Evolutionary conservation across 2,329 filamentous ascomycete genomes (phyloP), one percentile per base, ranked within the genome.

Genomic region (Penicillium sp.): DNA sequence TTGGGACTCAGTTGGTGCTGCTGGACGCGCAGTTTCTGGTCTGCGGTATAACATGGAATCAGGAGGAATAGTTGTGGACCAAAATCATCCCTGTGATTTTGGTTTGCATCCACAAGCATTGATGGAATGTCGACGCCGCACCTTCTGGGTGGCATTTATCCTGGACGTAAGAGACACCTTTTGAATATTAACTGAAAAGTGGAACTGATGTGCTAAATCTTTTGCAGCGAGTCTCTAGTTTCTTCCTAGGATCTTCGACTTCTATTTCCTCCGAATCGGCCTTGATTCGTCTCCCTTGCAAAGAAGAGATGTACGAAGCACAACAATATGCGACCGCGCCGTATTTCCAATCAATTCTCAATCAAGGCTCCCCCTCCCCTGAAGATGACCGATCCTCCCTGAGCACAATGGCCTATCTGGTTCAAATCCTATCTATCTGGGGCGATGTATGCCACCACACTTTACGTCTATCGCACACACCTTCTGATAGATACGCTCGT

Each of bases 111-210:
- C 77, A 53, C 71, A 73, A 46, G 83, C 82, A 26, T 82, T 87
- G 61, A 80, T 82, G 21, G 89, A 92, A 71, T 87, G 86, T 62
- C 81, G 85, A 55, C 81, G 88, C 59, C 80, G 89, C 52, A 90
- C 87, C 0, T 87, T 90, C 65, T 92, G 88, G 88, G 83, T 85
- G 24, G 81, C 85, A 48, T 89, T 87, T 61, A 75, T 90, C 62
- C 81, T 89, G 69, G 89, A 91, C 72, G 80, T 82, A 71, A 76
- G 79, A 74, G 60, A 48, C 23, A 19, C 28, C 23, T 36, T 21
- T 45, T 19, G 7, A 21, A 13, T 8, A 16, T 9, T 6, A 13
- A 18, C 18, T 39, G n/a, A 19, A 36, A 24, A 18, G 11, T 28
- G 40, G 11, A 45, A 21, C 24, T 6, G 16, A 43, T 8, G 18